Percentiles rank a stretch among this genome's conserved stretches.
Evolutionary conservation across 73 alveolate species (phyloP).

Genomic region (Effrenium voratum): DNA sequence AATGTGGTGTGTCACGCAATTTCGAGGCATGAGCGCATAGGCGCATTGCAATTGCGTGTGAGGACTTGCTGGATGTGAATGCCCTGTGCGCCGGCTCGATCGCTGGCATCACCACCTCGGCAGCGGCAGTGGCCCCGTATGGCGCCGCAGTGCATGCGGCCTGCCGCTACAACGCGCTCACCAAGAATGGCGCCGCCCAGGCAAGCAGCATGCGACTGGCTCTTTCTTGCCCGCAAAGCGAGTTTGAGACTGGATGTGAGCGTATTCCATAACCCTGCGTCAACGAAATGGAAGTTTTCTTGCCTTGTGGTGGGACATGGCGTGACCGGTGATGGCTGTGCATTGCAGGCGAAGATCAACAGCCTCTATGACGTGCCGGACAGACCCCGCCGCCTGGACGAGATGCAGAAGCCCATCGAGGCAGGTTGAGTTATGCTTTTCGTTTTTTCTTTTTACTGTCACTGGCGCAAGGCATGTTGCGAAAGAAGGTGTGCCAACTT

Average conservation of each 20-base stretch:
- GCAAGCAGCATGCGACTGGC: background rate
- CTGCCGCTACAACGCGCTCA: slow-evolving; percentile 12
- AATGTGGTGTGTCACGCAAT: background rate
- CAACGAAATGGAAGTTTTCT: background rate
- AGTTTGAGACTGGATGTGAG: background rate
- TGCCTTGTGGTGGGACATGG: background rate
- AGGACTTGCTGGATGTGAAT: slow-evolving; percentile 77
- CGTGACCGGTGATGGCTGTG: background rate
- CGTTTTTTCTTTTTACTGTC: too few relatives aligned
- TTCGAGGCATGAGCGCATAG: background rate
- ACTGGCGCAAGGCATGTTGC: too few relatives aligned
- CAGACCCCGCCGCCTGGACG: too few relatives aligned
- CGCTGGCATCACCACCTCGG: slow-evolving; percentile 77
- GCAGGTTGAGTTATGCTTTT: too few relatives aligned
- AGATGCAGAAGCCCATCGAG: too few relatives aligned
- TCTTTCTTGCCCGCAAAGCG: background rate
- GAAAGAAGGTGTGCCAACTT: too few relatives aligned
- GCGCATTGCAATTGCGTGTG: background rate
- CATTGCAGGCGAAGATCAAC: too few relatives aligned
- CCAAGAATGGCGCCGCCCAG: background rate
- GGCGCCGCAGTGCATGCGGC: slow-evolving; percentile 93
- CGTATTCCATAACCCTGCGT: background rate
- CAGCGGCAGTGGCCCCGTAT: slow-evolving; percentile 72
- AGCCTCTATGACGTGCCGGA: too few relatives aligned
- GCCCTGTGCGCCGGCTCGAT: slow-evolving; percentile 80